A percentile compares a stretch with the other conserved stretches of the same genome.
Conservation (phyloP, 208 protist species). For the Leishmania mexicana region DNA sequence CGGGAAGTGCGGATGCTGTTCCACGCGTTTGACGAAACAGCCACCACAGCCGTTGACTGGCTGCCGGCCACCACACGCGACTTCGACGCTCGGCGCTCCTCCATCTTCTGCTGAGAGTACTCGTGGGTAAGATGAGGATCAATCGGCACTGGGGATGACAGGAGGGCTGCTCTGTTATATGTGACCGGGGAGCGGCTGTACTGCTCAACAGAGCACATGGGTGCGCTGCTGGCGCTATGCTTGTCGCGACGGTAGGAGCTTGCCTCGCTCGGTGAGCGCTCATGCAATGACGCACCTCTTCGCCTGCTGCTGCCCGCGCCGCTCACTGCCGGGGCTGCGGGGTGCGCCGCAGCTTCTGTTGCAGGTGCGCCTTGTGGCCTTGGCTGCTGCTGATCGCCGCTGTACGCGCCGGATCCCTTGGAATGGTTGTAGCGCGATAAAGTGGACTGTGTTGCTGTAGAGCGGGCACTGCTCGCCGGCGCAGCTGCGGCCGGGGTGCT, state of each 20-base stretch:
- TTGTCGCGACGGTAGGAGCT: not conserved
- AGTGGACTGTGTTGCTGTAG: not conserved
- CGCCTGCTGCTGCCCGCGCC: not conserved
- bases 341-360: slow-evolving; percentile 1
- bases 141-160: not conserved
- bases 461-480: not conserved
- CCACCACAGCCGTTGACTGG: not conserved
- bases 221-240: not conserved
- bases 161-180: not conserved
- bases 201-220: not conserved
- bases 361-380: not conserved
- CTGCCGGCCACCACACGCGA: not conserved
- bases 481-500: not conserved
- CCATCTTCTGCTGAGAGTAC: slow-evolving; percentile 22
- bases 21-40: slow-evolving; percentile 12
- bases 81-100: slow-evolving; percentile 7
- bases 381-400: slow-evolving; percentile 6
- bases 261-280: not conserved
- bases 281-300: not conserved
- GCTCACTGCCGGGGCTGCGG: not conserved
- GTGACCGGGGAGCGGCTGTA: not conserved
- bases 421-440: not conserved
- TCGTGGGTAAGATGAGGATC: slow-evolving; percentile 8
- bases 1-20: slow-evolving; percentile 35
- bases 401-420: not conserved